Evolutionary conservation across 2,329 filamentous ascomycete species (phyloP).

Genomic region (Xylariaceae sp.): DNA sequence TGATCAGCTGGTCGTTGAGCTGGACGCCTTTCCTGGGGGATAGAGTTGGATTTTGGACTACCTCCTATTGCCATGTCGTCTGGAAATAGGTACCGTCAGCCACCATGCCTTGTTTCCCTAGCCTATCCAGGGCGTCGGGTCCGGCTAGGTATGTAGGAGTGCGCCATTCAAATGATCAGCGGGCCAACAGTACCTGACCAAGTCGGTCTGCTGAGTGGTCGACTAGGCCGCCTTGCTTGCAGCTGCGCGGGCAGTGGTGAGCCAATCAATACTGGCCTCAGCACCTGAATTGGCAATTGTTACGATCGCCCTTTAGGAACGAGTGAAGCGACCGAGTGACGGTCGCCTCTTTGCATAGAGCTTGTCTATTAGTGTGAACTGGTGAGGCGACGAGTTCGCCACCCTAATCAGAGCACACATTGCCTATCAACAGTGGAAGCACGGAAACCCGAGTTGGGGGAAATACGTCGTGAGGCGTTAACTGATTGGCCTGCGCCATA

Average conservation of each 20-base stretch:
- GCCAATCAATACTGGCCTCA: conserved; percentile 27
- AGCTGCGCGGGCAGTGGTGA: conserved; percentile 10
- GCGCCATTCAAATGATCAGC: conserved; percentile 18
- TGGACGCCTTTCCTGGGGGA: not conserved
- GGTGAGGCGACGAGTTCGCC: not conserved
- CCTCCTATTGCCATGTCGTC: not conserved
- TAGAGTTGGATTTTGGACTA: not conserved
- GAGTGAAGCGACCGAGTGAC: conserved; percentile 2
- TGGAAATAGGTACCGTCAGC: not conserved
- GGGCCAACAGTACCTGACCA: conserved; percentile 6
- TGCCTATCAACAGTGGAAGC: too few species aligned
- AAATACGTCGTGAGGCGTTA: too few species aligned
- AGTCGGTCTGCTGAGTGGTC: conserved; percentile 11
- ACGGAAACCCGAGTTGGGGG: too few species aligned
- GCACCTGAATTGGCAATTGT: conserved; percentile 27
- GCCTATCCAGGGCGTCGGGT: conserved; percentile 20
- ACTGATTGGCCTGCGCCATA: too few species aligned
- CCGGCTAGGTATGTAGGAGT: conserved; percentile 9
- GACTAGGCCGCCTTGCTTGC: conserved; percentile 10
- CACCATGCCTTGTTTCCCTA: conserved; percentile 2
- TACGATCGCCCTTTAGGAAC: conserved; percentile 1
- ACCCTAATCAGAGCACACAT: too few species aligned
- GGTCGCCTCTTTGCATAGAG: not conserved
- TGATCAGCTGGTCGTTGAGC: not conserved
- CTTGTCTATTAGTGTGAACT: not conserved